A percentile compares a stretch with the other conserved stretches of the same genome.
These are phyloP conservation scores for Mycocentrospora acerina DNA, from an alignment of 2,329 filamentous ascomycete genomes.

Conservation along the genomic window DNA sequence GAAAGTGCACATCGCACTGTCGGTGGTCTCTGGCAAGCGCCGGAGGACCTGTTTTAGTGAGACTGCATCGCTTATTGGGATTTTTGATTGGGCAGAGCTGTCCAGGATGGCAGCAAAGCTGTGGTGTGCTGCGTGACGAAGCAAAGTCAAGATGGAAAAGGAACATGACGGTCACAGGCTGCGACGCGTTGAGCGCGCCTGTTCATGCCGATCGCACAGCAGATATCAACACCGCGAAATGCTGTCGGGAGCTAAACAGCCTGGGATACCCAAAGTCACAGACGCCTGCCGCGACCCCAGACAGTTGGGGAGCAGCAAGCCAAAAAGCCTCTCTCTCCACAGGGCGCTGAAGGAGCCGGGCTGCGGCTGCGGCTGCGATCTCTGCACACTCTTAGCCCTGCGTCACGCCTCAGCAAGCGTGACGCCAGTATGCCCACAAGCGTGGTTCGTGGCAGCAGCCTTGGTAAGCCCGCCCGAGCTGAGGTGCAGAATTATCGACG, in stretches of 20 bases:
- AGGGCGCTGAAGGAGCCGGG: slow-evolving; percentile 17
- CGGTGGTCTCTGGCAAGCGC: not conserved
- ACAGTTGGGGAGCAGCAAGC: slow-evolving; percentile 21
- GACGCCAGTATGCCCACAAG: slow-evolving; percentile 29
- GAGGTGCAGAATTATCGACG: slow-evolving; percentile 18
- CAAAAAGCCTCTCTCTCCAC: slow-evolving; percentile 17
- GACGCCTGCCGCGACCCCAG: slow-evolving; percentile 25
- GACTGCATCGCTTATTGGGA: slow-evolving; percentile 21
- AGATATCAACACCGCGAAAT: too few species aligned
- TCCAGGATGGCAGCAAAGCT: slow-evolving; percentile 20
- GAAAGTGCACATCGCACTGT: too few species aligned
- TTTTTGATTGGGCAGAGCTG: slow-evolving; percentile 22
- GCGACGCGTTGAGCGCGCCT: slow-evolving; percentile 8
- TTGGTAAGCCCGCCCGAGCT: slow-evolving; percentile 17
- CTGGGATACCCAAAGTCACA: slow-evolving; percentile 18
- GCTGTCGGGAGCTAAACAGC: too few species aligned
- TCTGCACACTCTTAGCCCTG: slow-evolving; percentile 18
- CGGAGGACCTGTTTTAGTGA: slow-evolving; percentile 6
- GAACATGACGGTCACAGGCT: slow-evolving; percentile 10
- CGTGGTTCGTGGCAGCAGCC: slow-evolving; percentile 23
- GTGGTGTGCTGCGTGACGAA: slow-evolving; percentile 13
- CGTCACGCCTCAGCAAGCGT: slow-evolving; percentile 15
- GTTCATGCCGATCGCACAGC: slow-evolving; percentile 1
- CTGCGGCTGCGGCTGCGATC: slow-evolving; percentile 30
- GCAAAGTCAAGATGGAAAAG: slow-evolving; percentile 22